phyloP scores from a whole-genome alignment of 169 alveolate genomes.

The Plasmodium inui region DNA sequence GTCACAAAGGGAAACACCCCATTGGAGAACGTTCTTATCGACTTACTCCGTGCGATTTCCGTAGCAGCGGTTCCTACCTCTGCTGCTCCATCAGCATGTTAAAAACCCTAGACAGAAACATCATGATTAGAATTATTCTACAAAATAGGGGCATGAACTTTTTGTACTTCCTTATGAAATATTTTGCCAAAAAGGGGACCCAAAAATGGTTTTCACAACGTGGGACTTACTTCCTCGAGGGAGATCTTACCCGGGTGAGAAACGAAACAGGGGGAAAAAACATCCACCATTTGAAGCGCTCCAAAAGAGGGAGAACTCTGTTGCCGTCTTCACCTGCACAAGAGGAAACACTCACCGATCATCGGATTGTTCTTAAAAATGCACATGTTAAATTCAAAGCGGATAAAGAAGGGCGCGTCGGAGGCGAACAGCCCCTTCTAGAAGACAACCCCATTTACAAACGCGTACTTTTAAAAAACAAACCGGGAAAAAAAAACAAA shows the following conservation, averaged over 20 bases:
- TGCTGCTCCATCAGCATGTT: conserved; percentile 48
- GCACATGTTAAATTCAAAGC: background rate
- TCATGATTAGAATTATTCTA: conserved; percentile 41
- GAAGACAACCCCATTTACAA: conserved; percentile 4
- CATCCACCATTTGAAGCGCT: background rate
- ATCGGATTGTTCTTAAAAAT: background rate
- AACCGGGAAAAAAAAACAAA: conserved; percentile 14
- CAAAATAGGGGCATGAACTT: conserved; percentile 38
- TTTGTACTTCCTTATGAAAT: conserved; percentile 29
- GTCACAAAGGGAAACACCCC: background rate
- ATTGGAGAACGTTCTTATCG: background rate
- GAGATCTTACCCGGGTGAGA: background rate
- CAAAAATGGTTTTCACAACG: background rate
- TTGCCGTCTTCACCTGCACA: background rate
- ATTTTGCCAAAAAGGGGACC: conserved; percentile 7
- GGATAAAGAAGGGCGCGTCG: background rate
- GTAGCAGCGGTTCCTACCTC: conserved; percentile 8
- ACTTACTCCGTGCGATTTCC: background rate
- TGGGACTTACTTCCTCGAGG: background rate
- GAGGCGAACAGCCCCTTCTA: background rate
- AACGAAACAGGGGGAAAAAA: background rate
- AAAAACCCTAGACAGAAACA: conserved; percentile 23
- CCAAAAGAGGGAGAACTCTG: background rate
- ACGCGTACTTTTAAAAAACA: conserved; percentile 10
- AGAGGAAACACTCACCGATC: background rate